These are phyloP conservation scores for Actinidia arguta DNA, from an alignment of 179 eudicot genomes.

Conservation along the genomic window DNA sequence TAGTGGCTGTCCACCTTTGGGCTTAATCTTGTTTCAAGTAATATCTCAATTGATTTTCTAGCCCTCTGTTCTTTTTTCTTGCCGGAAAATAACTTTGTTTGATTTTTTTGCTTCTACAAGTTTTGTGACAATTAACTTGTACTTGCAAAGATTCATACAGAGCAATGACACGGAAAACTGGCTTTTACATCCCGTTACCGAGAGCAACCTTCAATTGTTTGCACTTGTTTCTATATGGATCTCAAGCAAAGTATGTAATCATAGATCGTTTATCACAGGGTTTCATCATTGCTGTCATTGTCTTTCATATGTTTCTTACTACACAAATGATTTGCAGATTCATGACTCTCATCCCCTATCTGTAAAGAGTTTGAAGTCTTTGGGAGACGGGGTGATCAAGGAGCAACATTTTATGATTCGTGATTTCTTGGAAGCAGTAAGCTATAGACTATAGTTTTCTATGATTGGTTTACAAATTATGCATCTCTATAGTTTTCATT, in stretches of 20 bases:
- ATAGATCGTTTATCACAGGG: constrained; percentile 1
- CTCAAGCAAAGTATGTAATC: constrained; percentile 62
- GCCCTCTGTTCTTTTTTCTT: background rate
- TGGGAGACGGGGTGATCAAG: constrained; percentile 56
- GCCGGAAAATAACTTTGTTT: background rate
- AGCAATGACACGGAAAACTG: constrained; percentile 38
- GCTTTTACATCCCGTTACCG: constrained; percentile 62
- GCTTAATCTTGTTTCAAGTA: too few relatives aligned
- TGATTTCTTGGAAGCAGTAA: constrained; percentile 75
- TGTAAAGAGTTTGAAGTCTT: constrained; percentile 56
- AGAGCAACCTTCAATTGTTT: constrained; percentile 80
- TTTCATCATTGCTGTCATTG: background rate
- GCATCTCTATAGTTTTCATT: background rate
- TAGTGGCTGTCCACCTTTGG: too few relatives aligned
- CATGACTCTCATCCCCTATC: constrained; percentile 64
- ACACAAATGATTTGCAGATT: constrained; percentile 33
- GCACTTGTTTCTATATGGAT: constrained; percentile 84
- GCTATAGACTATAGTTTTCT: background rate
- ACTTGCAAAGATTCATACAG: constrained; percentile 29
- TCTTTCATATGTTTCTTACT: background rate
- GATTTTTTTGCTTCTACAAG: background rate
- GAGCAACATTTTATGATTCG: constrained; percentile 75
- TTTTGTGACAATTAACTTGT: constrained; percentile 10
- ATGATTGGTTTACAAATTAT: background rate
- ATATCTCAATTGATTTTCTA: too few relatives aligned